Base-by-base conservation (phyloP, 176 grass and related monocot species). In the Phyllostachys edulis region DNA sequence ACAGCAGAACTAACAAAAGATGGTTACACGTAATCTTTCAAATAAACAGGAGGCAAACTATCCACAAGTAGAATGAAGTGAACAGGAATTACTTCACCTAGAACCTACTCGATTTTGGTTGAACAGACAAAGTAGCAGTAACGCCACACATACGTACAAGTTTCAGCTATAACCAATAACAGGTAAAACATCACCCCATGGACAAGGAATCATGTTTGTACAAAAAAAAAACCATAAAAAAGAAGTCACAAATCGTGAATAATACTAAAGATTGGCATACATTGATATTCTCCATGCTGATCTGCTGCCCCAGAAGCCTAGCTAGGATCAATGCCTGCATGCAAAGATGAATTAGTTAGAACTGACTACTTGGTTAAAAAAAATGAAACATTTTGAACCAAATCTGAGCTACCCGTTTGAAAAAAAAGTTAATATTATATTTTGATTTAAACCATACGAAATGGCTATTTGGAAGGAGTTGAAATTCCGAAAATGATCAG, bases 251-350 rank as follows among this genome's bases (percentile, higher is more conserved):
- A 23, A 59, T 36, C 0, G 1, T 46, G 23, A 78, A 52, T 13
- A 82, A 6, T n/a, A 74, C 0, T 18, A 38, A 79, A 88, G 1
- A 79, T 51, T 50, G 32, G 13, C 71, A 65, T 85, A 95, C 96
- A 85, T 86, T 95, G 80, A 98, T 93, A 82, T 92, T 72, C 47
- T 92, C 86, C 96, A 98, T 84, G 85, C 85, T 85, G 52, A 98
- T 87, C 34, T 9, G 79, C 87, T 88, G 85, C 18, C 91, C 93
- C 39, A 95, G 63, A 86, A 98, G 89, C 82, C 96, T 91, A 75
- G 96, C 87, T 59, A 98, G 86, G 79, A 98, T 95, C 82, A 98
- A 75, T n/a, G 83, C 87, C 96, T 98, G 89, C 77, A 83, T 63
- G 16, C 38, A 80, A 66, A 67, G 3, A 81, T 42, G 27, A 87